phyloP scores from a whole-genome alignment of 2,329 filamentous ascomycete genomes.

The Elsinoe perseae region DNA sequence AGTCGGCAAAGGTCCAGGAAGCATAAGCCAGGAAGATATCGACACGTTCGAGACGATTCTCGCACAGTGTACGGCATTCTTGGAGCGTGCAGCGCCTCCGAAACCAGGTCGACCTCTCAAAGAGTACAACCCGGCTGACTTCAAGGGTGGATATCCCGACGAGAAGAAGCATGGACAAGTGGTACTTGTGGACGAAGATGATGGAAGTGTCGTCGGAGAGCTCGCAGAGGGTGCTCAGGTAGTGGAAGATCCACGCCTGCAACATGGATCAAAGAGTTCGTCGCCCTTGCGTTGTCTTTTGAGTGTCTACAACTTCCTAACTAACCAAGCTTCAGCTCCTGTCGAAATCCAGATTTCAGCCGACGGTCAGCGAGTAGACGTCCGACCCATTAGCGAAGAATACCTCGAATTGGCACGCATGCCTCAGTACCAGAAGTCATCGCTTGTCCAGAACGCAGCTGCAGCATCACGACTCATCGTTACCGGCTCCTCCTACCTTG shows the following conservation, averaged over 20 bases:
- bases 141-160: constrained; percentile 60
- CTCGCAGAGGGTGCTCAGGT: constrained; percentile 74
- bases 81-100: constrained; percentile 69
- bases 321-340: constrained; percentile 49
- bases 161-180: constrained; percentile 57
- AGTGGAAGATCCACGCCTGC: constrained; percentile 65
- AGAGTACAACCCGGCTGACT: constrained; percentile 74
- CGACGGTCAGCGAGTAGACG: constrained; percentile 60
- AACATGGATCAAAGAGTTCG: constrained; percentile 85
- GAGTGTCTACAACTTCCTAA: constrained; percentile 19
- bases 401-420: constrained; percentile 73
- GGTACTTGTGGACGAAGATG: constrained; percentile 89
- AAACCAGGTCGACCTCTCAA: constrained; percentile 27
- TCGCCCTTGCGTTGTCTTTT: constrained; percentile 16
- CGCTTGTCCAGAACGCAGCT: constrained; percentile 76
- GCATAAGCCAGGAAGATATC: constrained; percentile 78
- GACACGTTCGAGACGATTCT: constrained; percentile 97
- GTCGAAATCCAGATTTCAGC: constrained; percentile 69
- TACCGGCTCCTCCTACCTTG: constrained; percentile 71
- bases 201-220: constrained; percentile 91
- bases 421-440: constrained; percentile 83
- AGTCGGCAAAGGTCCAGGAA: constrained; percentile 51
- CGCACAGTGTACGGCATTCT: constrained; percentile 93
- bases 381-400: constrained; percentile 59
- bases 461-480: constrained; percentile 87